Evolutionary conservation across 177 flowering plant species (phyloP).

Genomic region (Vitis hybrid): DNA sequence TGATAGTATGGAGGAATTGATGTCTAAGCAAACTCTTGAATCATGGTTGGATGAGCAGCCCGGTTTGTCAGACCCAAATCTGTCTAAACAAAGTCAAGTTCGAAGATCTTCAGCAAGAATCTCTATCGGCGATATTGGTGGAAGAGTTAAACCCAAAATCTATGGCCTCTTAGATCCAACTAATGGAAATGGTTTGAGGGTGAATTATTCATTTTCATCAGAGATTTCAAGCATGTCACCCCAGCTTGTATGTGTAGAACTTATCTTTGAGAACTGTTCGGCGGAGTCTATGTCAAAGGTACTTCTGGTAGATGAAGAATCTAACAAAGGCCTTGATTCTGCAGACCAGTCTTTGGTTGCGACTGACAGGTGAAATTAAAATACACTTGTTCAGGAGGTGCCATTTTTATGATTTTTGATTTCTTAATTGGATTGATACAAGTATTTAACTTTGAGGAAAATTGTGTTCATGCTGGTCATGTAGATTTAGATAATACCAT

Average conservation of each 20-base stretch:
- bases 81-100: slow-evolving; percentile 31
- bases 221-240: slow-evolving; percentile 69
- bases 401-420: not conserved
- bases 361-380: slow-evolving; percentile 48
- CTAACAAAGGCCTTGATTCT: slow-evolving; percentile 34
- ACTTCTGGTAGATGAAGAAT: slow-evolving; percentile 58
- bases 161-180: slow-evolving; percentile 69
- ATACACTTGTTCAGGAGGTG: not conserved
- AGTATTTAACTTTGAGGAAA: too few species aligned
- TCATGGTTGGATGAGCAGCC: slow-evolving; percentile 87
- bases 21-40: slow-evolving; percentile 69
- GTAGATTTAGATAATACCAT: too few species aligned
- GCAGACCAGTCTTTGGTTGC: slow-evolving; percentile 30
- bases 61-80: slow-evolving; percentile 29
- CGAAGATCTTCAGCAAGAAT: slow-evolving; percentile 68
- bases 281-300: slow-evolving; percentile 48
- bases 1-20: slow-evolving; percentile 49
- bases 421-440: too few species aligned
- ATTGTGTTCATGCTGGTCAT: too few species aligned
- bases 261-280: slow-evolving; percentile 63
- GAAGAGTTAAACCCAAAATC: slow-evolving; percentile 46
- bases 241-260: slow-evolving; percentile 58
- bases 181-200: slow-evolving; percentile 80
- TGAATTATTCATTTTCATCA: slow-evolving; percentile 74
- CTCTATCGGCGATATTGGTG: slow-evolving; percentile 56